A percentile compares a stretch with the other conserved stretches of the same genome.
Conservation (phyloP, 1,284 basidiomycete genomes). For the Ustilago vetiveriae region DNA sequence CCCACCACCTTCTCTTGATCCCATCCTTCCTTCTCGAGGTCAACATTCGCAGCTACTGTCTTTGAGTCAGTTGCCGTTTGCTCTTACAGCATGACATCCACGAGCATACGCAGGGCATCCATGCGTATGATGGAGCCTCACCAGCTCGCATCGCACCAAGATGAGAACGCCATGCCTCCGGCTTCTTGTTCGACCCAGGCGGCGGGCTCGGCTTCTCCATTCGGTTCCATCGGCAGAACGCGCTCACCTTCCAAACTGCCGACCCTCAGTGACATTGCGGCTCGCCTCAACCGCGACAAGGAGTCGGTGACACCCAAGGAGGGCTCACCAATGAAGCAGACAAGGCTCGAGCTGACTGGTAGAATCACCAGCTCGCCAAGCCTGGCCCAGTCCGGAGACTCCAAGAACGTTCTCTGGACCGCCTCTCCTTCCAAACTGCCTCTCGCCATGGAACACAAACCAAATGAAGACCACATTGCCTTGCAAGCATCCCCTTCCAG, state of each 20-base stretch:
- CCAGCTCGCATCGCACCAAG: background rate
- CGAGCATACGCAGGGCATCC: slow-evolving; percentile 19
- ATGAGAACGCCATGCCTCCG: slow-evolving; percentile 25
- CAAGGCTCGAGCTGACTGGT: slow-evolving; percentile 39
- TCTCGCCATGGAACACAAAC: background rate
- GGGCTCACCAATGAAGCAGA: slow-evolving; percentile 23
- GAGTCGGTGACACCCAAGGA: slow-evolving; percentile 5
- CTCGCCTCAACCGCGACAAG: slow-evolving; percentile 37
- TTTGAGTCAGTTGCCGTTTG: too few relatives aligned
- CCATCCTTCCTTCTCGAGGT: background rate
- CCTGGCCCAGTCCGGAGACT: slow-evolving; percentile 3
- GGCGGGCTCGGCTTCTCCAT: slow-evolving; percentile 2
- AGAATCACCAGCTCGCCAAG: slow-evolving; percentile 33
- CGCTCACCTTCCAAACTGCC: slow-evolving; percentile 42
- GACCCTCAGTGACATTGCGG: slow-evolving; percentile 54
- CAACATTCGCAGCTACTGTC: too few relatives aligned
- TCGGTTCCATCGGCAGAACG: background rate
- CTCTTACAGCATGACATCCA: slow-evolving; percentile 26
- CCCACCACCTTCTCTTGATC: background rate
- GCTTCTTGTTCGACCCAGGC: slow-evolving; percentile 3
- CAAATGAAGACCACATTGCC: slow-evolving; percentile 1
- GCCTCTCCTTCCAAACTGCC: slow-evolving; percentile 6
- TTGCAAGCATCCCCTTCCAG: slow-evolving; percentile 3
- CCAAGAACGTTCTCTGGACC: slow-evolving; percentile 1
- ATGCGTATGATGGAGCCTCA: slow-evolving; percentile 11